Evolutionary conservation across 1,284 basidiomycete species (phyloP).

Genomic region (Trametes polyzona): DNA sequence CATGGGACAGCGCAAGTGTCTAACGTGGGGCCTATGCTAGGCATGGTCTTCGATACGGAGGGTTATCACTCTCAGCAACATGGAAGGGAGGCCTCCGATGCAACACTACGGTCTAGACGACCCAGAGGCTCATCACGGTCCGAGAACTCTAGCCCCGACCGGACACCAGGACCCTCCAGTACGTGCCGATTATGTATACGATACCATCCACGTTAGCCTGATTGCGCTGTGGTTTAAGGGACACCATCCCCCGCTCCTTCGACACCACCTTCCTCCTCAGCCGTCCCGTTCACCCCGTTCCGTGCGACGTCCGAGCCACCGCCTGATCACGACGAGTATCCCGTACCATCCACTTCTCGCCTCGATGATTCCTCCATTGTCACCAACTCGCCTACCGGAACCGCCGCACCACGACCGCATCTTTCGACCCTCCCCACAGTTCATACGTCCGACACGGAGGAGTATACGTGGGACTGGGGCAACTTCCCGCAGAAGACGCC

Average conservation of each 20-base stretch:
- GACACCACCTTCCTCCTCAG: slow-evolving; percentile 9
- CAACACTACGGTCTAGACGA: slow-evolving; percentile 37
- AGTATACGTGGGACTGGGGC: slow-evolving; percentile 88
- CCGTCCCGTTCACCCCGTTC: slow-evolving; percentile 42
- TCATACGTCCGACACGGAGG: slow-evolving; percentile 43
- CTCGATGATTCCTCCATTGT: slow-evolving; percentile 16
- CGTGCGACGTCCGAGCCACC: slow-evolving; percentile 65
- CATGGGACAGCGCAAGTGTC: slow-evolving; percentile 33
- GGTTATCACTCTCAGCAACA: slow-evolving; percentile 64
- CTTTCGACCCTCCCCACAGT: slow-evolving; percentile 18
- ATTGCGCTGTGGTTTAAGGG: too few species aligned
- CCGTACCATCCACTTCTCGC: slow-evolving; percentile 20
- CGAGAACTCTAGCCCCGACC: slow-evolving; percentile 16
- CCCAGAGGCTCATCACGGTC: slow-evolving; percentile 26
- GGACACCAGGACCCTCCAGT: slow-evolving; percentile 31
- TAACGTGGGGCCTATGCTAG: slow-evolving; percentile 37
- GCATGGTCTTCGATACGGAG: slow-evolving; percentile 65
- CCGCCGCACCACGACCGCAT: slow-evolving; percentile 23
- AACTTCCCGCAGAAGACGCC: slow-evolving; percentile 81
- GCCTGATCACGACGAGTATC: slow-evolving; percentile 40
- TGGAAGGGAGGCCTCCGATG: slow-evolving; percentile 44
- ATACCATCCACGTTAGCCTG: neutral
- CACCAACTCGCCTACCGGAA: slow-evolving; percentile 16
- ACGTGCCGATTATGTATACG: neutral
- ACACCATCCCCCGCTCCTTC: slow-evolving; percentile 25